Evolutionary conservation across 768 basidiomycete species (phyloP).

Genomic region (Heimioporus sp.): DNA sequence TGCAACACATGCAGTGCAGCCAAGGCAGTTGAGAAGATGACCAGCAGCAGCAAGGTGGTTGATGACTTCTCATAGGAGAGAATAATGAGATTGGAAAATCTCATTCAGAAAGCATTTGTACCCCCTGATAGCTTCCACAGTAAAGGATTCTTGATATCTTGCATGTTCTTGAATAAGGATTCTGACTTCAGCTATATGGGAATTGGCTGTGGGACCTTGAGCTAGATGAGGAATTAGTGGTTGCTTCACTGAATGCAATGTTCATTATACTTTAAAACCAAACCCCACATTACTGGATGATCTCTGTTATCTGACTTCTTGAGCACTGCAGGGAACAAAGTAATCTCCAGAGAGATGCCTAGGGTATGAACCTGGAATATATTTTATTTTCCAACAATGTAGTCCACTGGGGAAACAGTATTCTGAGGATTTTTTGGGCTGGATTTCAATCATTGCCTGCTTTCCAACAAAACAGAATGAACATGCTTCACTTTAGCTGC

Average conservation of each 20-base stretch:
- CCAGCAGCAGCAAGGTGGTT: conserved; percentile 82
- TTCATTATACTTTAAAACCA: conserved; percentile 60
- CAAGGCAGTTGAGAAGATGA: conserved; percentile 83
- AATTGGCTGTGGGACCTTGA: conserved; percentile 75
- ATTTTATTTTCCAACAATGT: conserved; percentile 72
- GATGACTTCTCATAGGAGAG: conserved; percentile 67
- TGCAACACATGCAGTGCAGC: conserved; percentile 79
- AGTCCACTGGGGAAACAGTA: conserved; percentile 72
- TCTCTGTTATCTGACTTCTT: conserved; percentile 52
- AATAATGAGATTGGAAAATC: conserved; percentile 67
- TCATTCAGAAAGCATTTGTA: conserved; percentile 68
- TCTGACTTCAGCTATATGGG: conserved; percentile 66
- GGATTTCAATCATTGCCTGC: conserved; percentile 2
- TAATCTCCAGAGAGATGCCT: background rate
- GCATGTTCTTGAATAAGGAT: conserved; percentile 66
- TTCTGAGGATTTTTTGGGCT: conserved; percentile 73
- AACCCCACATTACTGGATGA: conserved; percentile 55
- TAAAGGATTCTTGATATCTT: conserved; percentile 69
- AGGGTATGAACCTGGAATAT: conserved; percentile 1
- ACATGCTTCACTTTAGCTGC: conserved; percentile 63
- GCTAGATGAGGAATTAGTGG: conserved; percentile 36
- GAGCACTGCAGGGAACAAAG: conserved; percentile 77
- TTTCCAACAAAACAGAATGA: background rate
- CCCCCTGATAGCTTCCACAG: conserved; percentile 63
- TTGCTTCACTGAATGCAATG: too few species aligned